Percentiles rank a stretch among this genome's conserved stretches.
phyloP scores from a whole-genome alignment of 2,329 filamentous ascomycete genomes.

The Hawksworthiomyces lignivorus region DNA sequence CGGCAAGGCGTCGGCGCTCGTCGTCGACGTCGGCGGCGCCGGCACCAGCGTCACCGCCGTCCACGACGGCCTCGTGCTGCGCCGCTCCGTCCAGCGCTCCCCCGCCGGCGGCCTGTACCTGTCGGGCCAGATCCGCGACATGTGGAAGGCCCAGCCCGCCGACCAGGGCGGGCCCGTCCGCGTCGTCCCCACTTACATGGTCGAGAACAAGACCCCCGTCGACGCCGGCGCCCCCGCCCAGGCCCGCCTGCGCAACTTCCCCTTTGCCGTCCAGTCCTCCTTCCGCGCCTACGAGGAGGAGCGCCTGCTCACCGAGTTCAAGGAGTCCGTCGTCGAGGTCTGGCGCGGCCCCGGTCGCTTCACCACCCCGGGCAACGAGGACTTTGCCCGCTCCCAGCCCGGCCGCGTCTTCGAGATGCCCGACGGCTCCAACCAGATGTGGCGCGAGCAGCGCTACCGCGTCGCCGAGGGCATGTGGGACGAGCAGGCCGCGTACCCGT shows the following conservation, averaged over 20 bases:
- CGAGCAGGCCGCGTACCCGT: conserved; percentile 61
- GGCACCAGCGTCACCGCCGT: conserved; percentile 85
- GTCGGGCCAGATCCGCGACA: conserved; percentile 74
- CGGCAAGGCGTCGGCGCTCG: conserved; percentile 86
- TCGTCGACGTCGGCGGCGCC: conserved; percentile 84
- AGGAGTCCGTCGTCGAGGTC: conserved; percentile 91
- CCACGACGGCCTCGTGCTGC: conserved; percentile 89
- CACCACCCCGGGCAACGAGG: conserved; percentile 60
- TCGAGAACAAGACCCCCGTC: conserved; percentile 80
- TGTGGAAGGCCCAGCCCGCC: conserved; percentile 55
- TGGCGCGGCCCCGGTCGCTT: conserved; percentile 77
- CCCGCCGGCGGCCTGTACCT: conserved; percentile 84
- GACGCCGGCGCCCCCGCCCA: conserved; percentile 77
- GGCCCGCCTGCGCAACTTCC: conserved; percentile 64
- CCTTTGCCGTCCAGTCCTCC: conserved; percentile 53
- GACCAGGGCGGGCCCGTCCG: conserved; percentile 60
- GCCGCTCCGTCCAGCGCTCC: conserved; percentile 80
- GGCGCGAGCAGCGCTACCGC: conserved; percentile 78
- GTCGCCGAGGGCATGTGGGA: conserved; percentile 90
- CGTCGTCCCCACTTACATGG: conserved; percentile 70
- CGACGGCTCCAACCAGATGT: conserved; percentile 92
- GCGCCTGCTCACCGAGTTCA: conserved; percentile 88
- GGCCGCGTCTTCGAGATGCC: conserved; percentile 94
- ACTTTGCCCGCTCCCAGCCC: conserved; percentile 62
- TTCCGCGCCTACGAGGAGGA: conserved; percentile 86